These are phyloP conservation scores for Calonectria hawksworthii DNA, from an alignment of 2,329 filamentous ascomycete genomes.

Conservation along the genomic window DNA sequence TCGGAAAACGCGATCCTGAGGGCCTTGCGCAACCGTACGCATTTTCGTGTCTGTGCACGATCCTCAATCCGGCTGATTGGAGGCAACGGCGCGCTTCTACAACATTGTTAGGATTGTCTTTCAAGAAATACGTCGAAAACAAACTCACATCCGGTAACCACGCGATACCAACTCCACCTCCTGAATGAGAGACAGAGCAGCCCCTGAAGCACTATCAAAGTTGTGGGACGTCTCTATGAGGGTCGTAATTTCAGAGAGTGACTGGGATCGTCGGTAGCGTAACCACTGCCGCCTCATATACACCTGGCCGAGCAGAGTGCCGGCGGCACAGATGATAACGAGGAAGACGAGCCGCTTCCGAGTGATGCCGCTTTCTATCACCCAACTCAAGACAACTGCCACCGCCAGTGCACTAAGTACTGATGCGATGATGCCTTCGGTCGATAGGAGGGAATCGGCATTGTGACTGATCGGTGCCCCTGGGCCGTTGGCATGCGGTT, in stretches of 20 bases:
- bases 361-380: conserved; percentile 67
- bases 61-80: conserved; percentile 95
- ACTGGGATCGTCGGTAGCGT: conserved; percentile 81
- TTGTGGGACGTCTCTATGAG: conserved; percentile 83
- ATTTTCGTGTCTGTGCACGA: conserved; percentile 82
- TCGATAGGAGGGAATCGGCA: conserved; percentile 53
- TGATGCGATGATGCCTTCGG: conserved; percentile 64
- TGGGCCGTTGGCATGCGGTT: conserved; percentile 37
- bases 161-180: conserved; percentile 96
- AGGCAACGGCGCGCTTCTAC: conserved; percentile 87
- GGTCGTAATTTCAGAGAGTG: conserved; percentile 75
- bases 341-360: conserved; percentile 67
- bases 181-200: conserved; percentile 86
- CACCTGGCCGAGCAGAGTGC: conserved; percentile 72
- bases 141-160: conserved; percentile 83
- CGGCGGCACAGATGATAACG: conserved; percentile 66
- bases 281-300: conserved; percentile 87
- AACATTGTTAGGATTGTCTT: conserved; percentile 17
- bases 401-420: conserved; percentile 70
- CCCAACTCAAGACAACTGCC: conserved; percentile 81
- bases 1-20: conserved; percentile 78
- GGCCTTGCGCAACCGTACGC: conserved; percentile 82
- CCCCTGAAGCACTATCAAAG: conserved; percentile 83
- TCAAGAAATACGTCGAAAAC: background rate
- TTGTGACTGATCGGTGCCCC: conserved; percentile 28